A percentile compares a stretch with the other conserved stretches of the same genome.
Evolutionary conservation across 148 eudicot genomes (phyloP).

Genomic region (Vaccinium macrocarpon): DNA sequence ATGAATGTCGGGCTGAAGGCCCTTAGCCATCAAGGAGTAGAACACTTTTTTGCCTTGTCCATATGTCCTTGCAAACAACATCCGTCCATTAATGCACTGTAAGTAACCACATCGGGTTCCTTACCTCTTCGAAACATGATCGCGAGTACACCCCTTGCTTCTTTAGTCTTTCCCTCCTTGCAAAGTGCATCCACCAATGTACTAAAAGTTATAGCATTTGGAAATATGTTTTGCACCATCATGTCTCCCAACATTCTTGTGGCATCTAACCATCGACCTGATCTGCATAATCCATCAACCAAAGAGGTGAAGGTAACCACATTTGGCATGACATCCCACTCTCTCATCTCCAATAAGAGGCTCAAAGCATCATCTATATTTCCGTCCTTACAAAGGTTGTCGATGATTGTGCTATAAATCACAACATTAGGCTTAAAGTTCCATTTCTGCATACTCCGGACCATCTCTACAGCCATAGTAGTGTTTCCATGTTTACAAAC

Average conservation of each 20-base stretch:
- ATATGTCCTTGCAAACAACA: constrained; percentile 22
- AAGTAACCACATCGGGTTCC: constrained; percentile 15
- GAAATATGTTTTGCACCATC: constrained; percentile 3
- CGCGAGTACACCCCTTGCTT: background rate
- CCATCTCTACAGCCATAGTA: constrained; percentile 6
- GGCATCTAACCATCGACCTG: background rate
- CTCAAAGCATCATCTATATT: constrained; percentile 6
- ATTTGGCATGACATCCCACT: background rate
- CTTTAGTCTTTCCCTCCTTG: background rate
- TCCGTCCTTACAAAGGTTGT: constrained; percentile 17
- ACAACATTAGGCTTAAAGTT: background rate
- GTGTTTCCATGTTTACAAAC: constrained; percentile 21
- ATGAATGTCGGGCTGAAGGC: background rate
- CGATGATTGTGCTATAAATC: constrained; percentile 3
- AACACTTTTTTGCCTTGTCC: constrained; percentile 14
- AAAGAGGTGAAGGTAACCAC: background rate
- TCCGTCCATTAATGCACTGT: constrained; percentile 22
- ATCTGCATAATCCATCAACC: background rate
- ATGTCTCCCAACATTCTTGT: background rate
- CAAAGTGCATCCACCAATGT: background rate
- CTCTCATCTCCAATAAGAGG: constrained; percentile 5
- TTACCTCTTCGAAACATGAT: constrained; percentile 19
- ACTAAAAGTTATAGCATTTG: background rate
- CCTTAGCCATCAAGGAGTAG: background rate
- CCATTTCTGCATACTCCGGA: constrained; percentile 10